Conservation (phyloP, 495 filamentous ascomycete species). For the Massariosphaeria phaeospora region DNA sequence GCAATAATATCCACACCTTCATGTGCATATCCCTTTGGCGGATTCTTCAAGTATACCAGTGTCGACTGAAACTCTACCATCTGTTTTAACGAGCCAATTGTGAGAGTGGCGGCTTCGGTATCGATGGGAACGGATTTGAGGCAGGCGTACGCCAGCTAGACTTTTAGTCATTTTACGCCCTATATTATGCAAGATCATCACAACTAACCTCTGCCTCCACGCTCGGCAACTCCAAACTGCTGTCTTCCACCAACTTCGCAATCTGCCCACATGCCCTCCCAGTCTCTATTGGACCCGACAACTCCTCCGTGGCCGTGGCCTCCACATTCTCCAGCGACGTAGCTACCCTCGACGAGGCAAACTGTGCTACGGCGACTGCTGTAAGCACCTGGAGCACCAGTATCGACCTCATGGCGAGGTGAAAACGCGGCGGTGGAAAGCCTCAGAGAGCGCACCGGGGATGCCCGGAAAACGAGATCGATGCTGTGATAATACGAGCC, state of each 20-base stretch:
- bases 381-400: constrained; percentile 20
- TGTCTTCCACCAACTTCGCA: not conserved
- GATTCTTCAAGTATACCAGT: constrained; percentile 33
- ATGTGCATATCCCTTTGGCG: constrained; percentile 29
- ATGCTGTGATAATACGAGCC: not conserved
- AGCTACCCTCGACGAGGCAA: constrained; percentile 4
- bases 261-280: constrained; percentile 24
- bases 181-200: not conserved
- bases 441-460: not conserved
- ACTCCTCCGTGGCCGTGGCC: constrained; percentile 15
- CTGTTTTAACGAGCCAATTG: constrained; percentile 16
- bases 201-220: constrained; percentile 29
- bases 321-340: not conserved
- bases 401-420: constrained; percentile 18
- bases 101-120: constrained; percentile 18
- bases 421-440: not conserved
- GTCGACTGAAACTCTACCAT: constrained; percentile 28
- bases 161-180: not conserved
- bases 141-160: constrained; percentile 31
- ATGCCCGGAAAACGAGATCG: not conserved
- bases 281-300: constrained; percentile 20
- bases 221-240: constrained; percentile 5
- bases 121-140: constrained; percentile 33
- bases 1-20: constrained; percentile 30
- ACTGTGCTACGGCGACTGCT: constrained; percentile 9